These are phyloP conservation scores for Talaromyces sp. DNA, from an alignment of 2,329 filamentous ascomycete genomes.

Conservation along the genomic window DNA sequence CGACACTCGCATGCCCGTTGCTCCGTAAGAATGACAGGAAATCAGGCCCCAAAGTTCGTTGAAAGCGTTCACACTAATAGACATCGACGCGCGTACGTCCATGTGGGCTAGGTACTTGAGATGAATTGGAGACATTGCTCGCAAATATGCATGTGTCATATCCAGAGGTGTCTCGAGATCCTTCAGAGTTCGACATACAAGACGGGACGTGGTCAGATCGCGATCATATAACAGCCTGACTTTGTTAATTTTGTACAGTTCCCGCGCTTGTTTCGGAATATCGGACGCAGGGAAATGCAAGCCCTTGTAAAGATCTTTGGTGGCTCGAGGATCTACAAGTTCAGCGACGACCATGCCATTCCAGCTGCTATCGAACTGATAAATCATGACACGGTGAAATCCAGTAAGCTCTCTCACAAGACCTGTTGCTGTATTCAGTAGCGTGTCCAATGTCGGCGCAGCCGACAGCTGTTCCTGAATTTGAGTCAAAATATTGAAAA, in stretches of 20 bases:
- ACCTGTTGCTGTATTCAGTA: constrained; percentile 77
- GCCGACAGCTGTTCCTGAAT: constrained; percentile 81
- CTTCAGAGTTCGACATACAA: constrained; percentile 73
- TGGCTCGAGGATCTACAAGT: constrained; percentile 73
- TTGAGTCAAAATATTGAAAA: constrained; percentile 89
- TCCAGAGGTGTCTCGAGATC: constrained; percentile 74
- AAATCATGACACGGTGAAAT: constrained; percentile 90
- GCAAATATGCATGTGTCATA: constrained; percentile 77
- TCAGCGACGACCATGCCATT: constrained; percentile 88
- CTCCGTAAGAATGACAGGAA: constrained; percentile 77
- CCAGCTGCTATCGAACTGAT: constrained; percentile 79
- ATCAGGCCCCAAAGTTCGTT: constrained; percentile 84
- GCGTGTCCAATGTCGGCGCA: constrained; percentile 66
- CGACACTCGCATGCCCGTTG: constrained; percentile 78
- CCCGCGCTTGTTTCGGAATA: constrained; percentile 78
- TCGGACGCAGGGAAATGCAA: constrained; percentile 85
- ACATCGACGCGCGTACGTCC: constrained; percentile 92
- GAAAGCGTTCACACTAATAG: constrained; percentile 85
- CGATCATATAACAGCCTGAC: constrained; percentile 84
- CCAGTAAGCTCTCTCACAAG: constrained; percentile 87
- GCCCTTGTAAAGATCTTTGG: constrained; percentile 80
- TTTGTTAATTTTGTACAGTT: constrained; percentile 88
- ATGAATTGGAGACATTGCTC: constrained; percentile 88
- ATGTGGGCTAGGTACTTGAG: constrained; percentile 85
- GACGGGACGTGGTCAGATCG: constrained; percentile 71